phyloP scores from a whole-genome alignment of 1,284 basidiomycete genomes.

The Melampsora abietis-canadensis region DNA sequence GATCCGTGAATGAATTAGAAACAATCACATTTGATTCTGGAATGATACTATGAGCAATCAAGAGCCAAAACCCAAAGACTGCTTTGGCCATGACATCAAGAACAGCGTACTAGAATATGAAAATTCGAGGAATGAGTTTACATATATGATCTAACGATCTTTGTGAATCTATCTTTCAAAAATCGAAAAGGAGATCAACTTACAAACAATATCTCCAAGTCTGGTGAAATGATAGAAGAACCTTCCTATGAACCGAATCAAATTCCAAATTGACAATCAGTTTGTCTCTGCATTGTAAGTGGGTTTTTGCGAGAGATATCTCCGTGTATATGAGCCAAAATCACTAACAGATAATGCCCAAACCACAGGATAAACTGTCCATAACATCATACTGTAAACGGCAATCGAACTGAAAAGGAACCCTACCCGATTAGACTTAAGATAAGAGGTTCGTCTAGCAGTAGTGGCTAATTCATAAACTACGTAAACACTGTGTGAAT shows the following conservation, averaged over 20 bases:
- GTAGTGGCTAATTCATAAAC: neutral
- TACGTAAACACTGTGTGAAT: neutral
- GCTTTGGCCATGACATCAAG: slow-evolving; percentile 1
- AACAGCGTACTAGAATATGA: neutral
- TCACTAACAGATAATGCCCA: slow-evolving; percentile 1
- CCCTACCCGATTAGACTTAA: neutral
- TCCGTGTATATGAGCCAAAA: too few relatives aligned
- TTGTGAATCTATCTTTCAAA: neutral
- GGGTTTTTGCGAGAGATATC: too few relatives aligned
- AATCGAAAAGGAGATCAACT: neutral
- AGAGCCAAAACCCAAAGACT: neutral
- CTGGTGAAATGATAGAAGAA: neutral
- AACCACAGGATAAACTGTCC: neutral
- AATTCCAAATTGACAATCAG: neutral
- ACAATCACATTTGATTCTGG: slow-evolving; percentile 11
- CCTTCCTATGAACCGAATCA: neutral
- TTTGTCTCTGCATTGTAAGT: neutral
- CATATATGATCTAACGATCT: neutral
- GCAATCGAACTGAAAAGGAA: neutral
- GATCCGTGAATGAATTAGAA: slow-evolving; percentile 3
- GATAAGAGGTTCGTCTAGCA: slow-evolving; percentile 1
- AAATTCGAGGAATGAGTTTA: neutral
- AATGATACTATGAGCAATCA: slow-evolving; percentile 4
- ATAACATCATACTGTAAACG: neutral
- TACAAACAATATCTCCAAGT: neutral